Evolutionary conservation across 805 yeast species (phyloP).

Genomic region (Saccharomycopsis schoenii): DNA sequence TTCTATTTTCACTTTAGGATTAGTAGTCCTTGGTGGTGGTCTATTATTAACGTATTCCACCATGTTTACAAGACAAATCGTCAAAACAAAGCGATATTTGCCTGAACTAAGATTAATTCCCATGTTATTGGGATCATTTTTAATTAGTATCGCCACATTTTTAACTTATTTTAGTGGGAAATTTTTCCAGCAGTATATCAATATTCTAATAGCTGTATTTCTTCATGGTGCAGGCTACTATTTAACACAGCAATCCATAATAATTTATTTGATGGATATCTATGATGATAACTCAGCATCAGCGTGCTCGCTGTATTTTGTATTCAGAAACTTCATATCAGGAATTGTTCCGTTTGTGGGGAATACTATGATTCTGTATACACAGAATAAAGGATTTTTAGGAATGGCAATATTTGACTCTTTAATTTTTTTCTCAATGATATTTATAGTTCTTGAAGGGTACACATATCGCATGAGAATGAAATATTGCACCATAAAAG

Average conservation of each 20-base stretch:
- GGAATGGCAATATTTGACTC: slow-evolving; percentile 5
- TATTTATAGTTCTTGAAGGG: not conserved
- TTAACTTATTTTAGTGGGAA: slow-evolving; percentile 1
- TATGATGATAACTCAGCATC: slow-evolving; percentile 13
- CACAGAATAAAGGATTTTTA: slow-evolving; percentile 9
- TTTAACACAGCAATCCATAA: slow-evolving; percentile 10
- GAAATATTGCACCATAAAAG: slow-evolving; percentile 5
- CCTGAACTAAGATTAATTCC: slow-evolving; percentile 13
- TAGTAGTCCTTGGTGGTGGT: slow-evolving; percentile 3
- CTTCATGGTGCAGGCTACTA: slow-evolving; percentile 15
- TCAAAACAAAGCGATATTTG: not conserved
- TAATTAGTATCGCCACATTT: slow-evolving; percentile 4
- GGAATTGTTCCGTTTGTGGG: slow-evolving; percentile 12
- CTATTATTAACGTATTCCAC: slow-evolving; percentile 3
- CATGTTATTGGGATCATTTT: slow-evolving; percentile 2
- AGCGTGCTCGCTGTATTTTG: slow-evolving; percentile 6
- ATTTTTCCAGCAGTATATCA: not conserved
- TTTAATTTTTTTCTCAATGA: not conserved
- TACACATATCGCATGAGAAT: not conserved
- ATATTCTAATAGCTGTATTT: slow-evolving; percentile 2
- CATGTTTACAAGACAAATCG: not conserved
- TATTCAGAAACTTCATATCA: slow-evolving; percentile 5
- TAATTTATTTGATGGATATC: slow-evolving; percentile 13
- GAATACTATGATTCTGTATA: slow-evolving; percentile 1
- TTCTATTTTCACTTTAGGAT: slow-evolving; percentile 7